Conservation (phyloP, 306 rosid species). For the Cicer cuneatum region DNA sequence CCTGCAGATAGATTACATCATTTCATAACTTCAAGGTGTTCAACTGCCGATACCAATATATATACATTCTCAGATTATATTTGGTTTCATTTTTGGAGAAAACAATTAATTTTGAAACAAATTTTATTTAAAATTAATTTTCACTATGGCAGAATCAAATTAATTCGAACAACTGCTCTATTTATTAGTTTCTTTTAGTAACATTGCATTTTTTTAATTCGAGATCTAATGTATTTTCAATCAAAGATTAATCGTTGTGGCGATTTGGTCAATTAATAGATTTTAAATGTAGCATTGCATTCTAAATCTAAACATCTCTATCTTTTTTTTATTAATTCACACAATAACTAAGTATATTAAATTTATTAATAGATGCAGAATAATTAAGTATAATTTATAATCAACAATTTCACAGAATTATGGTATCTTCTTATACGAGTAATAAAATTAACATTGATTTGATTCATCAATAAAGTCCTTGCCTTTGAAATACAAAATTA, state of each 20-base stretch:
- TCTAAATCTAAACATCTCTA: neutral
- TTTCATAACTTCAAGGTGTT: neutral
- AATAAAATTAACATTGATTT: slow-evolving; percentile 6
- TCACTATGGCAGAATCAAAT: neutral
- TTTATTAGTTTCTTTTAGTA: neutral
- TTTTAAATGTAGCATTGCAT: neutral
- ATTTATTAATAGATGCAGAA: neutral
- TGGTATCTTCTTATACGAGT: neutral
- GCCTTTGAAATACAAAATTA: slow-evolving; percentile 28
- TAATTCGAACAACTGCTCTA: neutral
- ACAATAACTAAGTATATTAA: neutral
- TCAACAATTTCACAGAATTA: neutral
- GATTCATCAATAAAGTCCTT: slow-evolving; percentile 12
- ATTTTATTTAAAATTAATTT: neutral
- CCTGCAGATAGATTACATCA: neutral
- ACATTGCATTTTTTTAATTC: neutral
- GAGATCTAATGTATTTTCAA: too few relatives aligned
- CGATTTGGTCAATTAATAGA: neutral
- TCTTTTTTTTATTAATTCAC: neutral
- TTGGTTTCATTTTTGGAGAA: neutral
- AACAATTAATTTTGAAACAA: too few relatives aligned
- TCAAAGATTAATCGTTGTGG: too few relatives aligned
- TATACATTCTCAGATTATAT: neutral
- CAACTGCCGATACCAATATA: neutral
- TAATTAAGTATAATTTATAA: neutral